Evolutionary conservation across 768 basidiomycete species (phyloP).

Genomic region (Leccinum broughii): DNA sequence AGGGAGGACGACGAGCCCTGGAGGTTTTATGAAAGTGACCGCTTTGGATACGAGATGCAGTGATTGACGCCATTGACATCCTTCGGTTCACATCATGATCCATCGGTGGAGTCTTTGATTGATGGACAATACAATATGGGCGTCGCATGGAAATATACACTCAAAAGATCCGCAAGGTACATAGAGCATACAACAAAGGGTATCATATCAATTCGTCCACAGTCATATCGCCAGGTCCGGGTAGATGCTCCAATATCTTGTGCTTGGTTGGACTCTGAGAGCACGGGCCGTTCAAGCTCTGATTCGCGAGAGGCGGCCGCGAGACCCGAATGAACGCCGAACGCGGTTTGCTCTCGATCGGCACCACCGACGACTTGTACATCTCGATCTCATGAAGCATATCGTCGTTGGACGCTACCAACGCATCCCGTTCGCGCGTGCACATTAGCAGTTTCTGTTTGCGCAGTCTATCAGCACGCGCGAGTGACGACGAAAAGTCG

Average conservation of each 20-base stretch:
- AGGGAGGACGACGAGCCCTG: too few relatives aligned
- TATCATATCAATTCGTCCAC: slow-evolving; percentile 45
- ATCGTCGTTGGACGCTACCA: slow-evolving; percentile 43
- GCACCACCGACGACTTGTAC: slow-evolving; percentile 60
- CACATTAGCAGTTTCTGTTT: too few relatives aligned
- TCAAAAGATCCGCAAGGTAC: background rate
- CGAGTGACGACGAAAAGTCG: too few relatives aligned
- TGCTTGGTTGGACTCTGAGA: slow-evolving; percentile 18
- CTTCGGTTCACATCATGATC: too few relatives aligned
- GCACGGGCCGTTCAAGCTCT: slow-evolving; percentile 37
- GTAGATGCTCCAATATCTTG: slow-evolving; percentile 33
- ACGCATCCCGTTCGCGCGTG: slow-evolving; percentile 32
- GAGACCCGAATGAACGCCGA: slow-evolving; percentile 44
- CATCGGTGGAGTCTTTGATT: too few relatives aligned
- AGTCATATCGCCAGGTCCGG: slow-evolving; percentile 50
- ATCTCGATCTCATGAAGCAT: slow-evolving; percentile 54
- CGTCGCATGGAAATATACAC: too few relatives aligned
- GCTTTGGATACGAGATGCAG: too few relatives aligned
- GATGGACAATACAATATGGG: too few relatives aligned
- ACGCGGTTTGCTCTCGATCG: slow-evolving; percentile 50
- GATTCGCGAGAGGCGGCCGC: slow-evolving; percentile 46
- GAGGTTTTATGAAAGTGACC: too few relatives aligned
- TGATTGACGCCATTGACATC: too few relatives aligned
- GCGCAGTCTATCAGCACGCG: too few relatives aligned
- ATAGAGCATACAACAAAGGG: slow-evolving; percentile 12